phyloP scores from a whole-genome alignment of 192 early-diverging fungal genomes.

The Linnemannia schmuckeri region DNA sequence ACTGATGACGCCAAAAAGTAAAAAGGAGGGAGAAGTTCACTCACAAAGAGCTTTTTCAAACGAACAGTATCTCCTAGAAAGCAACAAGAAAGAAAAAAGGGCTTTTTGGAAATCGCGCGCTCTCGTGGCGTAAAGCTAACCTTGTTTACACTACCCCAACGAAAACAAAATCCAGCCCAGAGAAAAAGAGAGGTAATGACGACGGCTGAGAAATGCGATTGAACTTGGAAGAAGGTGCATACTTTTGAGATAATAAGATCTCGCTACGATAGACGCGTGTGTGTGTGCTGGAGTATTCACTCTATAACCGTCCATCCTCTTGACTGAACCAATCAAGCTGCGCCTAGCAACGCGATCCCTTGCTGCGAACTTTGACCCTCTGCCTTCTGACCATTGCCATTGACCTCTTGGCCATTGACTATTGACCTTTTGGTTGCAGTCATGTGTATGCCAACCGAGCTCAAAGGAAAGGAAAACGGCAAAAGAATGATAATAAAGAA shows the following conservation, averaged over 20 bases:
- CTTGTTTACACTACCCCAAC: background rate
- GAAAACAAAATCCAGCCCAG: background rate
- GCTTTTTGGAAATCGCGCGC: too few species aligned
- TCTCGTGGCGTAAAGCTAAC: too few species aligned
- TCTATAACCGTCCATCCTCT: background rate
- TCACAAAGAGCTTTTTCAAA: background rate
- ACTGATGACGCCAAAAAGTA: background rate
- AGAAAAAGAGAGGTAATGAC: background rate
- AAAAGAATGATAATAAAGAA: background rate
- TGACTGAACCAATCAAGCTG: background rate
- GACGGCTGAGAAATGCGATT: background rate
- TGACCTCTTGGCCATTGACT: background rate
- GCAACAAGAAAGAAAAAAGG: too few species aligned
- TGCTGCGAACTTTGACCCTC: background rate
- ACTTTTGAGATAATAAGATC: background rate
- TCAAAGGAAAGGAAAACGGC: background rate
- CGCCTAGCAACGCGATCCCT: background rate
- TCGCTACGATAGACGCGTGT: background rate
- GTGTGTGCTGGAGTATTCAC: background rate
- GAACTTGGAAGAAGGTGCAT: background rate
- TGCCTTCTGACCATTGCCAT: background rate
- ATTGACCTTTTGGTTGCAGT: background rate
- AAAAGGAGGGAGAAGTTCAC: background rate
- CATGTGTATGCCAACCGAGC: background rate
- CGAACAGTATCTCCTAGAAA: too few species aligned